Evolutionary conservation across 2,329 filamentous ascomycete species (phyloP).

Genomic region (Claviceps arundinis): DNA sequence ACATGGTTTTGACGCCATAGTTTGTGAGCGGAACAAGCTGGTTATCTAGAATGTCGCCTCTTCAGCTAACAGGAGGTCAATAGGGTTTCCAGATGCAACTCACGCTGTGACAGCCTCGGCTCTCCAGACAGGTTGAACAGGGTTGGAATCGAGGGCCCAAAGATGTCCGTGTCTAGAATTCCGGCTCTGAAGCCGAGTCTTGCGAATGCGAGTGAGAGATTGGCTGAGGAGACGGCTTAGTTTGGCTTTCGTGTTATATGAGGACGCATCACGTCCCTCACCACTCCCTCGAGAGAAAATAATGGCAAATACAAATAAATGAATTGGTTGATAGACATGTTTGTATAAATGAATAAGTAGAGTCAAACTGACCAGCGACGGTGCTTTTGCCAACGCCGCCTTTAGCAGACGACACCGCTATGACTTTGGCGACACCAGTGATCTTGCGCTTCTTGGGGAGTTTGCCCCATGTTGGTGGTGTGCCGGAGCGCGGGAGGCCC

Average conservation of each 20-base stretch:
- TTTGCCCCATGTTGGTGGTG: constrained; percentile 44
- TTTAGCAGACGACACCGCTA: constrained; percentile 94
- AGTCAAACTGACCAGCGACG: constrained; percentile 50
- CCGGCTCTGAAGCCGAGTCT: constrained; percentile 69
- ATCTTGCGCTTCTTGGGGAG: constrained; percentile 73
- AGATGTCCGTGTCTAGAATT: constrained; percentile 92
- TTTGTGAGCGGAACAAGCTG: constrained; percentile 79
- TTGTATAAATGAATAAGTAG: not conserved
- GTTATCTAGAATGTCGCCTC: constrained; percentile 39
- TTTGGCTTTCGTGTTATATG: not conserved
- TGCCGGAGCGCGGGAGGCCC: constrained; percentile 72
- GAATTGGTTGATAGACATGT: too few relatives aligned
- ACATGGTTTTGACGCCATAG: constrained; percentile 96
- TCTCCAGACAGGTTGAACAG: constrained; percentile 71
- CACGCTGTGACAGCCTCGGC: constrained; percentile 61
- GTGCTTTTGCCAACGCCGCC: constrained; percentile 98
- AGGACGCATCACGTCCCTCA: not conserved
- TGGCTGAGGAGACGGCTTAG: constrained; percentile 32
- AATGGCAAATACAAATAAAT: too few relatives aligned
- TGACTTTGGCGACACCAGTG: constrained; percentile 73
- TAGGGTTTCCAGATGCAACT: constrained; percentile 15
- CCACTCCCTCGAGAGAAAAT: too few relatives aligned
- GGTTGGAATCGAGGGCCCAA: constrained; percentile 88
- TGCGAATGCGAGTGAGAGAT: constrained; percentile 78
- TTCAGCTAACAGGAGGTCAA: not conserved